phyloP scores from a whole-genome alignment of 169 alveolate species.

The Plasmodium gonderi region DNA sequence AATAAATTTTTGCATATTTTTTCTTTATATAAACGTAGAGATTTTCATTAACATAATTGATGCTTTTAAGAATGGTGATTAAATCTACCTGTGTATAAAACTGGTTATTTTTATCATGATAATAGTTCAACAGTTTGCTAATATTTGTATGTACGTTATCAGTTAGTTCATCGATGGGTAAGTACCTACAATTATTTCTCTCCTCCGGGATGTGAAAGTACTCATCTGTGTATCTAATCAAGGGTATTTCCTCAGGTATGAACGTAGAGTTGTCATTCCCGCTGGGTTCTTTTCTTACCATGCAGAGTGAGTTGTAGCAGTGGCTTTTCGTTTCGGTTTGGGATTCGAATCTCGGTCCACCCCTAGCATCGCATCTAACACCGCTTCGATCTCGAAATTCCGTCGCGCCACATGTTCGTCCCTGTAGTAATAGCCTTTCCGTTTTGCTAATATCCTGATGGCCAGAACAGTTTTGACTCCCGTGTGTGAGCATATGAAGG shows the following conservation, averaged over 20 bases:
- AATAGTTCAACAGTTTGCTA: conserved; percentile 25
- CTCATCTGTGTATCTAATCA: neutral
- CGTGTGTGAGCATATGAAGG: neutral
- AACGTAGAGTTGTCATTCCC: no score
- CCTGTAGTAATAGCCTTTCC: neutral
- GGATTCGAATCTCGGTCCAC: no score
- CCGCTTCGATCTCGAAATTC: no score
- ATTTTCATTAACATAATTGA: conserved; percentile 14
- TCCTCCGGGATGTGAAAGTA: neutral
- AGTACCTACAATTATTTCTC: neutral
- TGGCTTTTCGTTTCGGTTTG: no score
- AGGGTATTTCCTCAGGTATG: no score
- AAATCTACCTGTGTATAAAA: neutral
- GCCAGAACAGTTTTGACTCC: neutral
- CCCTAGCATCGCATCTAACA: no score
- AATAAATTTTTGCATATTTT: conserved; percentile 2
- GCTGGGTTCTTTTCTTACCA: no score
- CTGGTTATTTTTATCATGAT: conserved; percentile 5
- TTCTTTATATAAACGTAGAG: conserved; percentile 4
- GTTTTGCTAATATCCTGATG: neutral
- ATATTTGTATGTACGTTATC: conserved; percentile 46
- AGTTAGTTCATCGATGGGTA: conserved; percentile 1
- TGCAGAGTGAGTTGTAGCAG: no score
- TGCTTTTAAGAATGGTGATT: neutral
- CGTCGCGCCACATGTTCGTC: neutral